A percentile compares a stretch with the other conserved stretches of the same genome.
phyloP scores from a whole-genome alignment of 129 eudicot species.

The Chrysanthemum makinoi region DNA sequence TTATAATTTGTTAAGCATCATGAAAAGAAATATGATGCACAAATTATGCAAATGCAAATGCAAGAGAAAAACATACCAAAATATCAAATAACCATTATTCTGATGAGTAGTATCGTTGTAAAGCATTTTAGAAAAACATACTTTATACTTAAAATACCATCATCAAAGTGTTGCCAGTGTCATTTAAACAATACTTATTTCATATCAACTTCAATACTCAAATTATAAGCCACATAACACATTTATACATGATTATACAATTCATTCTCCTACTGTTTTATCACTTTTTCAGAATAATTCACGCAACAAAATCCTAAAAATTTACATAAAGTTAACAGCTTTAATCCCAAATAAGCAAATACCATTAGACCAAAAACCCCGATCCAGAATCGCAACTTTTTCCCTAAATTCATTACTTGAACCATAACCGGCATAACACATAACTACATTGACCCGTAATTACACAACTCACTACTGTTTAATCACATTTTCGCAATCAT shows the following conservation, averaged over 20 bases:
- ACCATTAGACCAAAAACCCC: constrained; percentile 12
- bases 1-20: too few relatives aligned
- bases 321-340: not conserved
- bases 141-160: not conserved
- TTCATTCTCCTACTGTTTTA: not conserved
- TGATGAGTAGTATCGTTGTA: not conserved
- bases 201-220: not conserved
- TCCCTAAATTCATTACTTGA: not conserved
- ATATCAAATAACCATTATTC: not conserved
- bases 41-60: not conserved
- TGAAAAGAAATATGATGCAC: not conserved
- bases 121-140: not conserved
- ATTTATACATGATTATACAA: too few relatives aligned
- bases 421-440: not conserved
- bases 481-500: not conserved
- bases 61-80: not conserved
- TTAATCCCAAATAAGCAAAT: constrained; percentile 10
- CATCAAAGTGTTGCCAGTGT: not conserved
- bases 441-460: not conserved
- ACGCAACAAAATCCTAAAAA: not conserved
- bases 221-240: not conserved
- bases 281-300: not conserved
- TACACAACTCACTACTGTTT: not conserved
- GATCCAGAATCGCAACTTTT: constrained; percentile 10
- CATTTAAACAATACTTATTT: not conserved